Base-by-base conservation (phyloP, 2,329 filamentous ascomycete genomes). In the Hypoxylon sp. region DNA sequence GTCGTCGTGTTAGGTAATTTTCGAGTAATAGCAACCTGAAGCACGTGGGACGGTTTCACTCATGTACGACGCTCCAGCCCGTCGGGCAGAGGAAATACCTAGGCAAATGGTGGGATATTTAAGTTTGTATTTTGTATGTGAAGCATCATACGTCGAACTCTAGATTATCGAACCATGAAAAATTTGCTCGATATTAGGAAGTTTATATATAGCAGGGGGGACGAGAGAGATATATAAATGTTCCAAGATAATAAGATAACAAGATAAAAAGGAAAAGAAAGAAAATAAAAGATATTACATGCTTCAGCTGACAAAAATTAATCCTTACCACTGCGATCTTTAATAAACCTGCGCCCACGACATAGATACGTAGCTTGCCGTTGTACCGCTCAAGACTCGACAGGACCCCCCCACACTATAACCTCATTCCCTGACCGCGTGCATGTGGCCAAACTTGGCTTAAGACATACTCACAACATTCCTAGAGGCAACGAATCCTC, bases 11-110 rank as follows among this genome's bases (percentile, higher is more conserved):
- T 63, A 65, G 53, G 67, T 68, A 59, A 68, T 68, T 68, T 34
- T 65, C 61, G 68, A 68, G 68, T 60, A 68, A 61, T 65, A 30
- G 45, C 4, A 68, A 68, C 34, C n/a, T 45, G 30, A 48, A 17
- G 21, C 36, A 63, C 50, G 59, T 66, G 52, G 41, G 36, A 38
- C 9, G 32, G 38, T 49, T 48, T 60, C n/a, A 9, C 32, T 63
- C 41, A 62, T 57, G 48, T 51, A 60, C 60, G 65, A 70, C 62
- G 59, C 45, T 36, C 51, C 49, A 49, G 49, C 60, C 36, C 32
- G 49, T 45, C 19, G 52, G 59, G 60, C 34, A 36, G 52, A 43
- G 38, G 17, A 3, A 19, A 28, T 34, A 60, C 49, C 11, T 34
- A 58, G 32, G 48, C 19, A 30, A 63, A 21, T 21, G 30, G 19